Evolutionary conservation across 2,329 filamentous ascomycete genomes (phyloP).

Genomic region (Neofusicoccum cordaticola): DNA sequence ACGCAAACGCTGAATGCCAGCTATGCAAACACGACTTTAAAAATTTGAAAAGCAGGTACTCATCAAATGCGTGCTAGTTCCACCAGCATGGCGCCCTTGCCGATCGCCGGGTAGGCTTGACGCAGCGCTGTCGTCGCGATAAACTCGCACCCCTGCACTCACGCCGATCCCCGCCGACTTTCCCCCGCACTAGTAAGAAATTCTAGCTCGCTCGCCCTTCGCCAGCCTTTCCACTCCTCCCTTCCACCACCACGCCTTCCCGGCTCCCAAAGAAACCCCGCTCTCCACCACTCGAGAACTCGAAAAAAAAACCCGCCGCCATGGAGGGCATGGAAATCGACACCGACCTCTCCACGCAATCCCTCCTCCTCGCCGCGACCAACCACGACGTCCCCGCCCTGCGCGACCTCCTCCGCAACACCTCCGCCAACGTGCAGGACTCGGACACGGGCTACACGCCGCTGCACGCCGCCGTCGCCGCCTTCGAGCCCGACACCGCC

Average conservation of each 20-base stretch:
- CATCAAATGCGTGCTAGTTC: too few species aligned
- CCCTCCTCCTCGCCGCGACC: slow-evolving; percentile 64
- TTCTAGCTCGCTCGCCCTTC: not conserved
- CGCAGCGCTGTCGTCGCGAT: not conserved
- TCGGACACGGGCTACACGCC: slow-evolving; percentile 81
- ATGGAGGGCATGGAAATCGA: slow-evolving; percentile 29
- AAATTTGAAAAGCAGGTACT: too few species aligned
- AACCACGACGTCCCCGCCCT: slow-evolving; percentile 67
- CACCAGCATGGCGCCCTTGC: too few species aligned
- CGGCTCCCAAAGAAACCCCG: not conserved
- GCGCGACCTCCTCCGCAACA: slow-evolving; percentile 63
- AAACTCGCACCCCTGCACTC: not conserved
- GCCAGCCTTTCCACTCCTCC: not conserved
- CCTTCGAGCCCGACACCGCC: slow-evolving; percentile 44
- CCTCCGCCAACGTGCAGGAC: slow-evolving; percentile 74
- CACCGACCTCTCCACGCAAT: slow-evolving; percentile 50
- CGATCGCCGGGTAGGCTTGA: not conserved
- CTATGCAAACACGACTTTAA: too few species aligned
- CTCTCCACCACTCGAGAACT: not conserved
- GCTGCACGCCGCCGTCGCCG: slow-evolving; percentile 83
- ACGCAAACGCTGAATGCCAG: too few species aligned
- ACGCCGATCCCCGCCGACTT: slow-evolving; percentile 1
- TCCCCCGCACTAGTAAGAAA: slow-evolving; percentile 14
- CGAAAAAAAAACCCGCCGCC: not conserved
- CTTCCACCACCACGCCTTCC: not conserved